phyloP scores from a whole-genome alignment of 441 rosid species.

The Sinapis alba region DNA sequence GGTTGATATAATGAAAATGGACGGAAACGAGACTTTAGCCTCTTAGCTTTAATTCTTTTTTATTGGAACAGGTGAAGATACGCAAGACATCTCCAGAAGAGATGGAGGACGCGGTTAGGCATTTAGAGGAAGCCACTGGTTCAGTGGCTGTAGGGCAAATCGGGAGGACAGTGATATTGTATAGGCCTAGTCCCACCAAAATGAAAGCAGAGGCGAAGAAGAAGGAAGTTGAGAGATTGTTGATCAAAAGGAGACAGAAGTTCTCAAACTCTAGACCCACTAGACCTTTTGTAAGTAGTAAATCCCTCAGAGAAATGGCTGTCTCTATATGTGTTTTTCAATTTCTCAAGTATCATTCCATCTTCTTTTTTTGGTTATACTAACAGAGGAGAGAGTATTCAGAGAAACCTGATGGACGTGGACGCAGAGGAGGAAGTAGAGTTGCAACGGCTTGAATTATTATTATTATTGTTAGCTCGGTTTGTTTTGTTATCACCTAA shows the following conservation, averaged over 20 bases:
- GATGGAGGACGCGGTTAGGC: slow-evolving; percentile 70
- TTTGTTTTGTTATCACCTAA: slow-evolving; percentile 17
- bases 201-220: slow-evolving; percentile 81
- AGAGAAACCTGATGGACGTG: slow-evolving; percentile 39
- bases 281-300: slow-evolving; percentile 30
- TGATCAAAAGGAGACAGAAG: slow-evolving; percentile 12
- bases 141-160: slow-evolving; percentile 80
- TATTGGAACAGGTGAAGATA: slow-evolving; percentile 63
- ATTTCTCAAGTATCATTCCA: not conserved
- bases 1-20: not conserved
- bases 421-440: slow-evolving; percentile 54
- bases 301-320: not conserved
- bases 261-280: slow-evolving; percentile 27
- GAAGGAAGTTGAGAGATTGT: slow-evolving; percentile 34
- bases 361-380: not conserved
- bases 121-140: slow-evolving; percentile 71
- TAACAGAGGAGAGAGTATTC: slow-evolving; percentile 36
- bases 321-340: not conserved
- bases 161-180: slow-evolving; percentile 80
- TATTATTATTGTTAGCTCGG: not conserved
- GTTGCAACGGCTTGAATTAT: not conserved
- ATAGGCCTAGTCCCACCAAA: slow-evolving; percentile 78
- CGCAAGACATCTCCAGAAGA: slow-evolving; percentile 84
- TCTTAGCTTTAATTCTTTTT: not conserved
- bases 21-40: not conserved